Evolutionary conservation across 306 rosid genomes (phyloP), one percentile per base, ranked within the genome.

Genomic region (Potentilla sterilis): DNA sequence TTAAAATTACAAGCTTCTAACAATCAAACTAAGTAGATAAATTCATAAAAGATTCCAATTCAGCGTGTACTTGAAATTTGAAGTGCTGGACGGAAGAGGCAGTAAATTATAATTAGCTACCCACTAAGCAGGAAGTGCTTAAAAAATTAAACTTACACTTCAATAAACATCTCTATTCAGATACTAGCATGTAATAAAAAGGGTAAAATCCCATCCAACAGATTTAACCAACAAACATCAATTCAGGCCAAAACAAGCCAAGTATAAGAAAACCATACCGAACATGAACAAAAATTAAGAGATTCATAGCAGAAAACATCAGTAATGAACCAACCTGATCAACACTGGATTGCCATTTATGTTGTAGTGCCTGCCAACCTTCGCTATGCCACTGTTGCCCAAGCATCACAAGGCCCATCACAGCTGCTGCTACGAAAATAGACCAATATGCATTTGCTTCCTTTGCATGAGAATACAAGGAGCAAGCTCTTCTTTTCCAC

Each of bases 361-460:
- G 91, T 58, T 91, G 96, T 81, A 86, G 76, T 81, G 84, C 88
- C 83, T 77, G 91, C 87, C 91, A 83, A 83, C 90, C 85, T 82
- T 92, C 98, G 57, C 86, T 95, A 83, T 87, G 93, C 99, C 99
- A 92, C 71, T 83, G 96, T 73, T 90, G 97, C 73, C 99, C 92
- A 75, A 96, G 91, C 81, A 96, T 83, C 46, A 82, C 92, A 32
- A 88, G 81, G 67, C 92, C 92, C 99, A 92, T 88, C 69, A 96
- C 91, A 47, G 99, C 90, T 76, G 99, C 98, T 48, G 97, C 98
- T 71, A 96, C 43, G 72, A 96, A 86, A 75, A 96, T 79, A 37
- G 99, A 96, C 99, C 99, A 96, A 69, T 83, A 83, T 67, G 97
- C 77, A 80, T 88, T 92, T 67, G 99, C 86, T 38, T 96, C 96